phyloP scores from a whole-genome alignment of 169 alveolate species.

The Plasmodium falciparum region DNA sequence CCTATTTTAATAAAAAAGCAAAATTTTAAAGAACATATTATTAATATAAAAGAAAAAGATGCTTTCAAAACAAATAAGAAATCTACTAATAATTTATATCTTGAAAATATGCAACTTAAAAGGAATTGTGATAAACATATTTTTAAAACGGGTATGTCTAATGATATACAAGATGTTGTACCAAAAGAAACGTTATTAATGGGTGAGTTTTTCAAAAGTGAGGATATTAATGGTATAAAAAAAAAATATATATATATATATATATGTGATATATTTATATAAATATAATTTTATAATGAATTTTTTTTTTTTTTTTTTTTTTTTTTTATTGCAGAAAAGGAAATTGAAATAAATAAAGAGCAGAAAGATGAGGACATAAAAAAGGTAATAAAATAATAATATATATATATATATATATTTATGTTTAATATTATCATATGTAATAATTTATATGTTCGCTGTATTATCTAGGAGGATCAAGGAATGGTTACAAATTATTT shows the following conservation, averaged over 20 bases:
- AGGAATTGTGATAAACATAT: neutral
- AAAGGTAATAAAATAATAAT: conserved; percentile 18
- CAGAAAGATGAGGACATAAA: conserved; percentile 18
- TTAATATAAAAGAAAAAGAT: conserved; percentile 10
- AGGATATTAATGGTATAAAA: conserved; percentile 5
- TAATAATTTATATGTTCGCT: neutral
- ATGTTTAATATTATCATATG: neutral
- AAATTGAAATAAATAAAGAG: neutral
- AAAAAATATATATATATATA: neutral
- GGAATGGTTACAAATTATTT: conserved; percentile 12
- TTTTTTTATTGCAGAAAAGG: conserved; percentile 30
- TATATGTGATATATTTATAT: conserved; percentile 2
- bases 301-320: conserved; percentile 2
- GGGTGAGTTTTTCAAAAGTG: neutral
- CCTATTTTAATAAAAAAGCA: conserved; percentile 17
- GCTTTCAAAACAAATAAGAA: conserved; percentile 1
- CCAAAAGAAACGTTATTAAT: neutral
- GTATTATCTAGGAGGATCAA: conserved; percentile 10
- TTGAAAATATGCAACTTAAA: neutral
- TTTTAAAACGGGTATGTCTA: neutral
- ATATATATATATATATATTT: neutral
- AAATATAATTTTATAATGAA: neutral
- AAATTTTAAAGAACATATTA: conserved; percentile 9
- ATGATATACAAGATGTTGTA: neutral
- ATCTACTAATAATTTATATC: neutral